Evolutionary conservation across 176 grass and related monocot species (phyloP).

Genomic region (Neostapfia colusana): DNA sequence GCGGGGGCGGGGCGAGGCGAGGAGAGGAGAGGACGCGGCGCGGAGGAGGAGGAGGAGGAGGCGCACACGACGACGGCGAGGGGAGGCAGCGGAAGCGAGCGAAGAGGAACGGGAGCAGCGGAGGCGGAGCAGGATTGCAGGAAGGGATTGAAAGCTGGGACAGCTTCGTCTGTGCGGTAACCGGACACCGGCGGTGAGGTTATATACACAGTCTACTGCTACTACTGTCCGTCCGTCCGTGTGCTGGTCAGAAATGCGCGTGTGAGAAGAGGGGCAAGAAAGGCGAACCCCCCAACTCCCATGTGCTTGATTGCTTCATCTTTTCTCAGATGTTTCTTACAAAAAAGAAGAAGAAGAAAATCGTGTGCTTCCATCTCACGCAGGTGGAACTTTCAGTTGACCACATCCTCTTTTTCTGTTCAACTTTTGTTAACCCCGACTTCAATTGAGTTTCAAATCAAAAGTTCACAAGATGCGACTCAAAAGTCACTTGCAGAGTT

Average conservation of each 20-base stretch:
- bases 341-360: too few relatives aligned
- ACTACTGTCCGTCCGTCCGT: too few relatives aligned
- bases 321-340: background rate
- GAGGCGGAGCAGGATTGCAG: too few relatives aligned
- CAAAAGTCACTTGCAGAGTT: too few relatives aligned
- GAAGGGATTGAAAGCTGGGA: conserved; percentile 1
- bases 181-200: conserved; percentile 40
- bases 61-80: background rate
- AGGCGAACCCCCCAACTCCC: conserved; percentile 12
- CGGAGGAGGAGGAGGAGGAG: too few relatives aligned
- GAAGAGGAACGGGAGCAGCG: conserved; percentile 11
- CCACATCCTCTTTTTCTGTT: background rate
- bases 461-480: background rate
- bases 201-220: conserved; percentile 40
- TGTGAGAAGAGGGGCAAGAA: background rate
- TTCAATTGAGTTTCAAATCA: background rate
- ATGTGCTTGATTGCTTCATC: background rate
- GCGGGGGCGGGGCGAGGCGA: background rate
- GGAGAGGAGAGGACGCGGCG: background rate
- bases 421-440: background rate
- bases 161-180: conserved; percentile 28
- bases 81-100: background rate
- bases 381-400: conserved; percentile 25
- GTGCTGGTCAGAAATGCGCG: conserved; percentile 41
- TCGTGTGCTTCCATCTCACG: conserved; percentile 13